These are phyloP conservation scores for Polyporus tsugae DNA, from an alignment of 1,284 basidiomycete genomes.

Conservation along the genomic window DNA sequence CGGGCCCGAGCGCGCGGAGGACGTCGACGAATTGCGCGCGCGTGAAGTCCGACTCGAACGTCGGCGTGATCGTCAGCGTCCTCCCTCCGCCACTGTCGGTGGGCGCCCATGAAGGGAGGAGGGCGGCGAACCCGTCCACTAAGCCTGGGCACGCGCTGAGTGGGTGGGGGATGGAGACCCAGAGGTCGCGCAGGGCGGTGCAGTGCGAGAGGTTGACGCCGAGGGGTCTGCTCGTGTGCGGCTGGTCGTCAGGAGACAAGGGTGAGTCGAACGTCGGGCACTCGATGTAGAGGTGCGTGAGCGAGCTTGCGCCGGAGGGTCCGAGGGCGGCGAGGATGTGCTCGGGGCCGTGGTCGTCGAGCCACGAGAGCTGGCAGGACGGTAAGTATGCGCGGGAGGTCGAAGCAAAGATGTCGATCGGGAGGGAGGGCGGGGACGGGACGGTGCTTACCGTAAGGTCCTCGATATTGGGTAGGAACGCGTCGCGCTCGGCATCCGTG, in stretches of 20 bases:
- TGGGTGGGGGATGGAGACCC: neutral
- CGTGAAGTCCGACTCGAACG: neutral
- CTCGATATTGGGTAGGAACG: neutral
- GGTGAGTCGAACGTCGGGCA: neutral
- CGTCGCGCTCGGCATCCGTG: neutral
- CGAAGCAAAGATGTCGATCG: too few species aligned
- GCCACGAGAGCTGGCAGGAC: neutral
- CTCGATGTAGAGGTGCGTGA: neutral
- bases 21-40: neutral
- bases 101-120: neutral
- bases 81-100: slow-evolving; percentile 30
- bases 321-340: neutral
- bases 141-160: neutral
- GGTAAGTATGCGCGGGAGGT: neutral
- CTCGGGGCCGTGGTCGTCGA: neutral
- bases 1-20: neutral
- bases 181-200: neutral
- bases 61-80: neutral
- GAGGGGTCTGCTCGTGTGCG: neutral
- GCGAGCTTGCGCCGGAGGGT: neutral
- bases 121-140: neutral
- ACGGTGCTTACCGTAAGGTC: neutral
- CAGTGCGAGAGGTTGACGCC: neutral
- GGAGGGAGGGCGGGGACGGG: too few species aligned
- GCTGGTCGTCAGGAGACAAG: neutral